Percentiles rank a stretch among this genome's conserved stretches.
Evolutionary conservation across 768 basidiomycete species (phyloP).

Genomic region (Mycena rebaudengoi): DNA sequence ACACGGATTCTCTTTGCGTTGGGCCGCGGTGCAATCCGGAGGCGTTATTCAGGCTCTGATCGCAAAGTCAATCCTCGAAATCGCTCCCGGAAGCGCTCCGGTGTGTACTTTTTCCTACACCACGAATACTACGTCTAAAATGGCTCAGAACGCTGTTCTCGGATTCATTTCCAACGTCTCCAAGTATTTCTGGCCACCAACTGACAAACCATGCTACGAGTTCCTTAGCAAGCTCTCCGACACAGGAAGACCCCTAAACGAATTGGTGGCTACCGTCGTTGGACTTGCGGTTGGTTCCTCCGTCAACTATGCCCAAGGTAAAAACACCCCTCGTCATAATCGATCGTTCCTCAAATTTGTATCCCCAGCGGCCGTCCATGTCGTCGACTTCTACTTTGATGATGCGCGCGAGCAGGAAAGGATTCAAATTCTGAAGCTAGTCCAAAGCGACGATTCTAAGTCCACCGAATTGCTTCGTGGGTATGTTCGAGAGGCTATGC

Average conservation of each 20-base stretch:
- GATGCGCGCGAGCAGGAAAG: slow-evolving; percentile 48
- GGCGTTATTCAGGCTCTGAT: slow-evolving; percentile 30
- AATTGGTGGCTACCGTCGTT: slow-evolving; percentile 53
- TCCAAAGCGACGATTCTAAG: slow-evolving; percentile 38
- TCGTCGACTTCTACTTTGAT: slow-evolving; percentile 63
- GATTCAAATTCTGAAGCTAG: slow-evolving; percentile 46
- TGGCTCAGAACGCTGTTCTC: slow-evolving; percentile 37
- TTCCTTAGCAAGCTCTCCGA: slow-evolving; percentile 49
- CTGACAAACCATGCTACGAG: slow-evolving; percentile 44
- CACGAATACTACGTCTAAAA: not conserved
- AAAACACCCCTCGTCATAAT: not conserved
- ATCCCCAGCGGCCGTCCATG: slow-evolving; percentile 50
- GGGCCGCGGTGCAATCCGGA: slow-evolving; percentile 21
- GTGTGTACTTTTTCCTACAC: slow-evolving; percentile 23
- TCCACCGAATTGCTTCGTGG: slow-evolving; percentile 50
- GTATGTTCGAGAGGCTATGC: slow-evolving; percentile 62
- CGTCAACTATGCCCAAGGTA: slow-evolving; percentile 56
- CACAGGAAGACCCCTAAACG: slow-evolving; percentile 48
- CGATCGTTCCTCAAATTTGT: not conserved
- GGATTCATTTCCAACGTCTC: slow-evolving; percentile 34
- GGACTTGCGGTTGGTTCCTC: slow-evolving; percentile 58
- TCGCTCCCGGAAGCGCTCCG: slow-evolving; percentile 33
- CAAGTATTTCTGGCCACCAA: slow-evolving; percentile 38
- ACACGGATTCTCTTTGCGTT: slow-evolving; percentile 23
- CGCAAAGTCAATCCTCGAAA: slow-evolving; percentile 25